Percentiles rank a stretch among this genome's conserved stretches.
Evolutionary conservation across 306 rosid genomes (phyloP).

Genomic region (Vachellia pachyceras): DNA sequence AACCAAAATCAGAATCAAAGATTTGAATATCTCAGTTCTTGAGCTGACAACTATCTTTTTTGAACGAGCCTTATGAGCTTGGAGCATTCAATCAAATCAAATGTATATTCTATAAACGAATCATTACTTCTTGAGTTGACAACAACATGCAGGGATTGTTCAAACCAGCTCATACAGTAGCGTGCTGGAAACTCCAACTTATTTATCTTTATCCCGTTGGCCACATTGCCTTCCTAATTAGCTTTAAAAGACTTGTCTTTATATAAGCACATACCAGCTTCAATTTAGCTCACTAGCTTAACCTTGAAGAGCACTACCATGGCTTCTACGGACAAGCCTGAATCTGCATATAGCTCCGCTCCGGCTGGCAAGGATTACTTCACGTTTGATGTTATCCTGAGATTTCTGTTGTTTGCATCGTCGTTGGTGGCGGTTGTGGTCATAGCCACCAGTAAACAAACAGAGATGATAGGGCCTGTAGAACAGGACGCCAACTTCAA

Average conservation of each 20-base stretch:
- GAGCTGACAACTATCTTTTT: conserved; percentile 35
- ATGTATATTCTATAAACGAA: background rate
- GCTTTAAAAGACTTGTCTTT: too few relatives aligned
- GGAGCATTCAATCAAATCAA: background rate
- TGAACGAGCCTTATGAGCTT: conserved; percentile 17
- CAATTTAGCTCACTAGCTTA: conserved; percentile 12
- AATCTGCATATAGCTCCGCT: conserved; percentile 38
- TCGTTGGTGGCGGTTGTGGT: conserved; percentile 56
- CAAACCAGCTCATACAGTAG: background rate
- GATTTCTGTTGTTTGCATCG: conserved; percentile 61
- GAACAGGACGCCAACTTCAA: conserved; percentile 61
- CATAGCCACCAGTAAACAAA: conserved; percentile 64
- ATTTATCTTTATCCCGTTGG: background rate
- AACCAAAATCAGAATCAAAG: conserved; percentile 24
- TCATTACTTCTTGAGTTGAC: background rate
- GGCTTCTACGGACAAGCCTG: conserved; percentile 58
- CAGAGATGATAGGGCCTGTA: background rate
- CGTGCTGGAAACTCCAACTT: conserved; percentile 24
- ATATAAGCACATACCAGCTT: conserved; percentile 25
- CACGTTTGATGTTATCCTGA: conserved; percentile 51
- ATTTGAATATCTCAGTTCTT: background rate
- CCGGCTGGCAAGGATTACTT: conserved; percentile 23
- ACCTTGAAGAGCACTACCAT: conserved; percentile 41
- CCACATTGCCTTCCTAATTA: background rate
- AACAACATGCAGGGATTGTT: conserved; percentile 2